Conservation (phyloP, 1,284 basidiomycete genomes). For the Heterobasidion annosum region DNA sequence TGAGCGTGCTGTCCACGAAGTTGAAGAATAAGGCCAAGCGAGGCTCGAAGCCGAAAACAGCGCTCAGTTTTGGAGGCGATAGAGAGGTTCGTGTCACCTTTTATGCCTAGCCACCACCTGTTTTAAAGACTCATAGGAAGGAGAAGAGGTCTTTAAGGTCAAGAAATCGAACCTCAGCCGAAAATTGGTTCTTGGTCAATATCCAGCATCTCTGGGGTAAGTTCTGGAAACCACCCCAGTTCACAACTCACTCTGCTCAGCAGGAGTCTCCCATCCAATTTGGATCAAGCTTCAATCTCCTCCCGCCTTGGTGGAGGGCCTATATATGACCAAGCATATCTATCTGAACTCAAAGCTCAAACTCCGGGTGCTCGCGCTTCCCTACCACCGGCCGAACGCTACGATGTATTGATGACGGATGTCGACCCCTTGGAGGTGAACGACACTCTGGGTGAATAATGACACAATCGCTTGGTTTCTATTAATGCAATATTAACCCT, state of each 20-base stretch:
- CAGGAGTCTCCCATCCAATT: constrained; percentile 26
- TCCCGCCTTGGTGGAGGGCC: constrained; percentile 36
- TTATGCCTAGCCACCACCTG: constrained; percentile 11
- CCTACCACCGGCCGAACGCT: constrained; percentile 20
- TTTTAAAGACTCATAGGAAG: constrained; percentile 32
- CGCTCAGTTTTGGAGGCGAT: constrained; percentile 76
- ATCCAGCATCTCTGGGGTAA: constrained; percentile 33
- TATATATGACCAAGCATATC: constrained; percentile 69
- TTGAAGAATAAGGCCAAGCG: constrained; percentile 58
- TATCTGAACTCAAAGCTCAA: constrained; percentile 77
- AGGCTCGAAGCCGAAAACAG: constrained; percentile 52
- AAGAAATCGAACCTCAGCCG: constrained; percentile 71
- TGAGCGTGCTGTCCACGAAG: constrained; percentile 50
- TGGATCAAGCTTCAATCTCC: constrained; percentile 47
- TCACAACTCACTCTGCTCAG: neutral
- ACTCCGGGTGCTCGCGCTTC: constrained; percentile 57
- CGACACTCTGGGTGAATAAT: constrained; percentile 4
- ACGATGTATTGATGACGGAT: constrained; percentile 43
- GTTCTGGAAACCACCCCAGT: constrained; percentile 6
- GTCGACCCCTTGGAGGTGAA: constrained; percentile 20
- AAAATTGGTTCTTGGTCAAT: constrained; percentile 48
- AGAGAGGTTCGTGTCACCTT: constrained; percentile 53
- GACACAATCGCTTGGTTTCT: neutral
- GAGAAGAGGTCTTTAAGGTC: constrained; percentile 56
- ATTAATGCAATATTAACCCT: constrained; percentile 3